Evolutionary conservation across 1,284 basidiomycete species (phyloP).

Genomic region (Coniferiporia sulphurascens): DNA sequence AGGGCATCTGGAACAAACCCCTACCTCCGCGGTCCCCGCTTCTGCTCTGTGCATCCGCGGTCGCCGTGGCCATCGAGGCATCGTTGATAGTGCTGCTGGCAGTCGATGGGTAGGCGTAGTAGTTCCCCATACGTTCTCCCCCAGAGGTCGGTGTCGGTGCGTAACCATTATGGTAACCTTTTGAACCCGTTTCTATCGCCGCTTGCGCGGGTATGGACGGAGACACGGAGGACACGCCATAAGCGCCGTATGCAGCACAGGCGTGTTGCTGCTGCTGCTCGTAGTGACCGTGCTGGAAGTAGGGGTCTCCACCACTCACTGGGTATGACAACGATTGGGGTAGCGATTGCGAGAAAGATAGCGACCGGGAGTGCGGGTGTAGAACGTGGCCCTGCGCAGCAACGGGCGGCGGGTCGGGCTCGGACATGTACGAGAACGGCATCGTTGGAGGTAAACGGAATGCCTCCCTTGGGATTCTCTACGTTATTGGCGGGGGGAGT

Average conservation of each 20-base stretch:
- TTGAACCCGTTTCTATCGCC: neutral
- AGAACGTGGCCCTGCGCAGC: neutral
- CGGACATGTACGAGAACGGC: neutral
- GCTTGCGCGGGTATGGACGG: neutral
- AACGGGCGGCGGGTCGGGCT: neutral
- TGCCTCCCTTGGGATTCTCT: neutral
- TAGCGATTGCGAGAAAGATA: too few relatives aligned
- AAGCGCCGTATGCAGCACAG: neutral
- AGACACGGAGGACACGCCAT: neutral
- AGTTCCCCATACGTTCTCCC: too few relatives aligned
- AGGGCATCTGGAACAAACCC: conserved; percentile 55
- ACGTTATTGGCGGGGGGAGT: too few relatives aligned
- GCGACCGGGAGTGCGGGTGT: too few relatives aligned
- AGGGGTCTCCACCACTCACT: too few relatives aligned
- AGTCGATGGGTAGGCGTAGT: neutral
- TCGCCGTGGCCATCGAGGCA: neutral
- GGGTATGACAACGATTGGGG: too few relatives aligned
- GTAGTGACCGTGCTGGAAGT: too few relatives aligned
- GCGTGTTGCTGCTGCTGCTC: too few relatives aligned
- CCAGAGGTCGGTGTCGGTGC: neutral
- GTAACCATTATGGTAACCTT: neutral
- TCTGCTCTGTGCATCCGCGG: neutral
- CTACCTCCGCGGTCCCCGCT: neutral
- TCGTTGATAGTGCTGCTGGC: too few relatives aligned
- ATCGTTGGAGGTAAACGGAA: neutral